Evolutionary conservation across 2,329 filamentous ascomycete genomes (phyloP).

Genomic region (Ophiocordyceps camponoti-leonardi): DNA sequence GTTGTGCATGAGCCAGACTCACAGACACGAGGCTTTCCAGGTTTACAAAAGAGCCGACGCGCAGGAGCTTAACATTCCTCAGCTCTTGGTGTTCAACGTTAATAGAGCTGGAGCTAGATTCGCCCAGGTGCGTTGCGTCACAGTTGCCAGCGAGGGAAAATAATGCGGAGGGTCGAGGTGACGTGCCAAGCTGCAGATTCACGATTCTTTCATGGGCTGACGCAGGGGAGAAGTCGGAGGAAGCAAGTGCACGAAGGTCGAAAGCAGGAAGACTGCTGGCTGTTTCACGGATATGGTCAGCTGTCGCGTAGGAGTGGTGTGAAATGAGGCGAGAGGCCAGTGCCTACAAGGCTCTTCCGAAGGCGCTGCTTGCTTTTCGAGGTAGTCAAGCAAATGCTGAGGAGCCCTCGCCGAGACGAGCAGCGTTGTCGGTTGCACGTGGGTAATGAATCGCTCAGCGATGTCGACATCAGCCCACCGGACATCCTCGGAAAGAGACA

Average conservation of each 20-base stretch:
- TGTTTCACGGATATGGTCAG: neutral
- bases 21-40: slow-evolving; percentile 58
- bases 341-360: neutral
- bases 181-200: slow-evolving; percentile 13
- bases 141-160: slow-evolving; percentile 6
- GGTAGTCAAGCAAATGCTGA: slow-evolving; percentile 15
- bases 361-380: slow-evolving; percentile 9
- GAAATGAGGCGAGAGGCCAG: neutral
- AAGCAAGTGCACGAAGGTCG: slow-evolving; percentile 48
- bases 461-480: slow-evolving; percentile 50
- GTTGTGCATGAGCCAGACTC: slow-evolving; percentile 1
- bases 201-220: slow-evolving; percentile 48
- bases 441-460: slow-evolving; percentile 41
- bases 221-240: slow-evolving; percentile 55
- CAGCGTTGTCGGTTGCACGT: slow-evolving; percentile 37
- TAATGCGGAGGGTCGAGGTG: slow-evolving; percentile 4
- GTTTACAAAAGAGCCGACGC: slow-evolving; percentile 53
- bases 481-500: slow-evolving; percentile 66
- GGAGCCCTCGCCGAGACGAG: slow-evolving; percentile 32
- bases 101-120: neutral
- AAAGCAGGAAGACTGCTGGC: slow-evolving; percentile 4
- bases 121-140: neutral
- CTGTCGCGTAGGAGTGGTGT: neutral
- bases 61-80: slow-evolving; percentile 37
- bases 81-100: neutral